phyloP scores from a whole-genome alignment of 768 basidiomycete genomes.

The Mycena crocata region DNA sequence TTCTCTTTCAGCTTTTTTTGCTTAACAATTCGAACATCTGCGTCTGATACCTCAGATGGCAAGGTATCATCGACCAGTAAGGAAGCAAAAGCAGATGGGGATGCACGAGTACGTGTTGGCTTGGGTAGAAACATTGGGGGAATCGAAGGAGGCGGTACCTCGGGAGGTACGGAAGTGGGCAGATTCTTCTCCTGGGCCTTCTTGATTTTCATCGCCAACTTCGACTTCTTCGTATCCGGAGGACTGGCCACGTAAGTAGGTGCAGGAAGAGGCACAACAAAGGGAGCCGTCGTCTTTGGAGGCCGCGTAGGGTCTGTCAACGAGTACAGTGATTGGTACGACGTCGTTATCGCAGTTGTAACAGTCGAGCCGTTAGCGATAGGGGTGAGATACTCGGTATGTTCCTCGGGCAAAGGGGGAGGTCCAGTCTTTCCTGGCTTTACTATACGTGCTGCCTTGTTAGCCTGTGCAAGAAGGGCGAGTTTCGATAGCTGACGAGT shows the following conservation, averaged over 20 bases:
- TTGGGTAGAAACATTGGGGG: conserved; percentile 71
- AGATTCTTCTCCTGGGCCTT: conserved; percentile 62
- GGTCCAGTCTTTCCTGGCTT: conserved; percentile 49
- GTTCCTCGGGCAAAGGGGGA: conserved; percentile 55
- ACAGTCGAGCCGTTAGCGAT: conserved; percentile 87
- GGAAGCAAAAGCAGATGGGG: conserved; percentile 82
- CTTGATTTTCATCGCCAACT: conserved; percentile 81
- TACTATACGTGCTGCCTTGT: conserved; percentile 60
- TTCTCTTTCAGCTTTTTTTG: conserved; percentile 13
- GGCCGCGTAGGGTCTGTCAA: conserved; percentile 65
- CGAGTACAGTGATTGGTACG: conserved; percentile 78
- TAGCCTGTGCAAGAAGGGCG: conserved; percentile 77
- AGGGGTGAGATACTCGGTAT: conserved; percentile 79
- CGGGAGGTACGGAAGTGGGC: conserved; percentile 45
- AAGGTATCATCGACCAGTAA: conserved; percentile 70
- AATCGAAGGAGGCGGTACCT: conserved; percentile 54
- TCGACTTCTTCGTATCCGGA: conserved; percentile 66
- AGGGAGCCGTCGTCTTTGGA: conserved; percentile 52
- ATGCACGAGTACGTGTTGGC: conserved; percentile 70
- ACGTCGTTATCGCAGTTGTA: conserved; percentile 87
- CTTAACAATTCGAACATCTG: conserved; percentile 20
- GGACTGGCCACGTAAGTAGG: conserved; percentile 29
- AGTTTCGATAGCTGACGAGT: conserved; percentile 74
- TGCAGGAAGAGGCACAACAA: conserved; percentile 55
- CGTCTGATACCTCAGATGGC: conserved; percentile 30